These are phyloP conservation scores for Cladorrhinum sp. DNA, from an alignment of 2,329 filamentous ascomycete genomes.

Conservation along the genomic window DNA sequence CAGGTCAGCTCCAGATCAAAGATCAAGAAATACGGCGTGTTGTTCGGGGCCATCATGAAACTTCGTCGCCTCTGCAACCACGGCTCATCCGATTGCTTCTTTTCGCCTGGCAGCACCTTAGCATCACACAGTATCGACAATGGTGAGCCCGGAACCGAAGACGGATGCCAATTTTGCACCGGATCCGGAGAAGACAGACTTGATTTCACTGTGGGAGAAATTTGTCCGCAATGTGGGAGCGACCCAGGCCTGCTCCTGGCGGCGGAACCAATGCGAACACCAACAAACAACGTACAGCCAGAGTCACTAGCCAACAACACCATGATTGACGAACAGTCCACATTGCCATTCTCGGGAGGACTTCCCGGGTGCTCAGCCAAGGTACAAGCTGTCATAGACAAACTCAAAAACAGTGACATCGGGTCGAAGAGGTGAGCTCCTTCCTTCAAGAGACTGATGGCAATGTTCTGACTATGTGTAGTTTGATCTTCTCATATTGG, in stretches of 20 bases:
- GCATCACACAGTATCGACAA: too few species aligned
- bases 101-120: not conserved
- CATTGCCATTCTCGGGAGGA: too few species aligned
- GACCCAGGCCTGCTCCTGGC: not conserved
- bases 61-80: conserved; percentile 12
- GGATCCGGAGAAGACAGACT: conserved; percentile 6
- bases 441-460: not conserved
- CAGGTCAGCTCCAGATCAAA: not conserved
- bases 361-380: not conserved
- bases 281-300: not conserved
- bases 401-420: not conserved
- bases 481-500: conserved; percentile 11
- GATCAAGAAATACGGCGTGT: conserved; percentile 3
- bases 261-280: not conserved
- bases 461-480: not conserved
- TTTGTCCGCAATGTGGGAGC: not conserved
- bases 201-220: not conserved
- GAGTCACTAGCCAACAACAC: not conserved
- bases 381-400: not conserved
- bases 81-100: conserved; percentile 33
- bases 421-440: not conserved
- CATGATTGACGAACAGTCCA: not conserved
- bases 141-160: not conserved
- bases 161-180: not conserved
- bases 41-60: conserved; percentile 17